Evolutionary conservation across 176 grass and related monocot species (phyloP), one percentile per base, ranked within the genome.

Genomic region (Tillandsia leiboldiana): DNA sequence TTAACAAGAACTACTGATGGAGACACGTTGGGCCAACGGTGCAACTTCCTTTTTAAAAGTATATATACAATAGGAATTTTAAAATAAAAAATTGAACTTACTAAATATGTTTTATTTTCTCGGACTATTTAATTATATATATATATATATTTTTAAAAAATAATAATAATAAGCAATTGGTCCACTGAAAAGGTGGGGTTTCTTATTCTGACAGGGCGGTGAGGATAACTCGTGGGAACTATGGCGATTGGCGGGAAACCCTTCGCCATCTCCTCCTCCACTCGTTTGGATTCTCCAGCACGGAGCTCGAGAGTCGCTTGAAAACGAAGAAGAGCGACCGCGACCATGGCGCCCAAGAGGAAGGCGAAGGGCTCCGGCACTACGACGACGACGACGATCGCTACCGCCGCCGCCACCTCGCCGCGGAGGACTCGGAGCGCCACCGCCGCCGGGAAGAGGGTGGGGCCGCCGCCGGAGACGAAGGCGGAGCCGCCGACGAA

Each of bases 381-480:
- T 6, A 33, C 73, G 1, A 56, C 64, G 69, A 27, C 73, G 12
- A 8, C 63, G 26, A 23, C 73, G 4, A 52, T 1, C 33, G 1
- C 33, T 6, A 7, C 26, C 49, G 24, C 14, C 24, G 27, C 11
- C 29, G 51, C 5, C 26, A 7, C 12, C 51, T 82, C 84, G 20
- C 72, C 79, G 14, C 73, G 79, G 75, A 78, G 69, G 75, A 87
- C 79, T 18, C 67, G 84, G 47, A 82, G 79, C 75, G 73, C 66
- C 70, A 70, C 79, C 15, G 71, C 79, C 15, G 71, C 53, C 22
- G 71, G 71, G 12, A 86, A 71, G 79, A 66, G 51, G 61, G 58
- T 24, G 10, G 52, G 15, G 68, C 48, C 56, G 58, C 69, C 54
- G 33, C 52, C 20, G 17, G 24, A 48, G 33, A 42, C 20, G 12